Percentiles rank a stretch among this genome's conserved stretches.
Conservation (phyloP, 441 rosid species). For the Adansonia rubrostipa region DNA sequence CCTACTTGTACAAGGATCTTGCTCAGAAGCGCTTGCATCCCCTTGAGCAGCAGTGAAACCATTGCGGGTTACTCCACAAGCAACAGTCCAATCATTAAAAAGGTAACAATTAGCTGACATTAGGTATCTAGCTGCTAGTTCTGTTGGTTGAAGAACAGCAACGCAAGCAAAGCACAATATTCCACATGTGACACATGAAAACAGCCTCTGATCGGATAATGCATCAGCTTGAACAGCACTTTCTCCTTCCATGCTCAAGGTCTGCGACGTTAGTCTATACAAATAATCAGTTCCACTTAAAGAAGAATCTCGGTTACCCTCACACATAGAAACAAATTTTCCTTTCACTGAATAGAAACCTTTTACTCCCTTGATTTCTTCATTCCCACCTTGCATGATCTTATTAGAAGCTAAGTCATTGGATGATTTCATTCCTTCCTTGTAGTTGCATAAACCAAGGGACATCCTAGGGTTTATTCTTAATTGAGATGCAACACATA, state of each 20-base stretch:
- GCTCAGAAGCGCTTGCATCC: slow-evolving; percentile 37
- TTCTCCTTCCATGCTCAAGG: slow-evolving; percentile 38
- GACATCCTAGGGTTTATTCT: slow-evolving; percentile 45
- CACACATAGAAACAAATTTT: slow-evolving; percentile 64
- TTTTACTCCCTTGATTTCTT: slow-evolving; percentile 43
- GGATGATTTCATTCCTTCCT: slow-evolving; percentile 47
- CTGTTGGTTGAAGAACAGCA: slow-evolving; percentile 84
- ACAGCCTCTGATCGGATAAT: slow-evolving; percentile 85
- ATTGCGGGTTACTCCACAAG: slow-evolving; percentile 52
- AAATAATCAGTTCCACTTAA: slow-evolving; percentile 38
- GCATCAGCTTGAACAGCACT: slow-evolving; percentile 46
- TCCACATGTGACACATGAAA: slow-evolving; percentile 94
- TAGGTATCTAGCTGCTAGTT: slow-evolving; percentile 80
- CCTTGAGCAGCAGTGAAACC: slow-evolving; percentile 33
- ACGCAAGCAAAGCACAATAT: slow-evolving; percentile 83
- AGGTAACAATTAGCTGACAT: slow-evolving; percentile 93
- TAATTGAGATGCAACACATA: slow-evolving; percentile 71
- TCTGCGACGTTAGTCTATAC: slow-evolving; percentile 26
- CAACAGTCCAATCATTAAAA: slow-evolving; percentile 80
- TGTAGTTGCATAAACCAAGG: slow-evolving; percentile 42
- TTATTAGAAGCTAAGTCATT: slow-evolving; percentile 45
- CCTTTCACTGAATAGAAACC: slow-evolving; percentile 58
- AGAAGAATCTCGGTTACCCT: slow-evolving; percentile 49
- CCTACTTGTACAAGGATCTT: slow-evolving; percentile 53
- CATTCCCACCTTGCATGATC: slow-evolving; percentile 38